phyloP scores from a whole-genome alignment of 1,284 basidiomycete genomes.

The Chondrostereum purpureum region DNA sequence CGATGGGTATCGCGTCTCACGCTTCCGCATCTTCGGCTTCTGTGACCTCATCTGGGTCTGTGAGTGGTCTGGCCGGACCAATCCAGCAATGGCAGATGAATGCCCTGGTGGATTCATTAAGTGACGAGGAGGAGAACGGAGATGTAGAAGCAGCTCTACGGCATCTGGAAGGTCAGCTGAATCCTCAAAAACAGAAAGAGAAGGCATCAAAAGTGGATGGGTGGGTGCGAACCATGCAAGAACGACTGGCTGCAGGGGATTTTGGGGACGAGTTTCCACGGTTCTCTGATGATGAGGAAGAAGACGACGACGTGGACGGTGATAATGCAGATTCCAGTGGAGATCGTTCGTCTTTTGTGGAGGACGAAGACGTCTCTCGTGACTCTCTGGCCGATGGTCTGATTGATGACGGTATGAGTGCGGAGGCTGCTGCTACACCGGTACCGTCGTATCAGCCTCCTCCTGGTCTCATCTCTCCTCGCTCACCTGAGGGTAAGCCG shows the following conservation, averaged over 20 bases:
- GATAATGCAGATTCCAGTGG: constrained; percentile 24
- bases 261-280: constrained; percentile 48
- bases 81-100: constrained; percentile 77
- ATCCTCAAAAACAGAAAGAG: constrained; percentile 57
- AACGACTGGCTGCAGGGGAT: constrained; percentile 54
- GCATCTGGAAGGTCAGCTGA: constrained; percentile 78
- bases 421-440: constrained; percentile 21
- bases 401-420: constrained; percentile 12
- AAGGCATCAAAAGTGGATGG: constrained; percentile 74
- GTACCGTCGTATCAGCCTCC: constrained; percentile 18
- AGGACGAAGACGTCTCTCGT: constrained; percentile 19
- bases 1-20: constrained; percentile 62
- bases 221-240: constrained; percentile 71
- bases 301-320: constrained; percentile 34
- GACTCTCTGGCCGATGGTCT: constrained; percentile 12
- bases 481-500: constrained; percentile 42
- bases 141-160: constrained; percentile 76
- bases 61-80: constrained; percentile 37
- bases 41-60: constrained; percentile 32
- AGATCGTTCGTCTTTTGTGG: constrained; percentile 11
- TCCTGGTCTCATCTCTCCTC: constrained; percentile 22
- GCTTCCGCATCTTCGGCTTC: constrained; percentile 45
- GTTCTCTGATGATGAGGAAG: constrained; percentile 40
- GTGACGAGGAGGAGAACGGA: constrained; percentile 64
- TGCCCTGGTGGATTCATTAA: constrained; percentile 70